A percentile compares a stretch with the other conserved stretches of the same genome.
phyloP scores from a whole-genome alignment of 2,329 filamentous ascomycete species.

The Xylariaceae sp. region DNA sequence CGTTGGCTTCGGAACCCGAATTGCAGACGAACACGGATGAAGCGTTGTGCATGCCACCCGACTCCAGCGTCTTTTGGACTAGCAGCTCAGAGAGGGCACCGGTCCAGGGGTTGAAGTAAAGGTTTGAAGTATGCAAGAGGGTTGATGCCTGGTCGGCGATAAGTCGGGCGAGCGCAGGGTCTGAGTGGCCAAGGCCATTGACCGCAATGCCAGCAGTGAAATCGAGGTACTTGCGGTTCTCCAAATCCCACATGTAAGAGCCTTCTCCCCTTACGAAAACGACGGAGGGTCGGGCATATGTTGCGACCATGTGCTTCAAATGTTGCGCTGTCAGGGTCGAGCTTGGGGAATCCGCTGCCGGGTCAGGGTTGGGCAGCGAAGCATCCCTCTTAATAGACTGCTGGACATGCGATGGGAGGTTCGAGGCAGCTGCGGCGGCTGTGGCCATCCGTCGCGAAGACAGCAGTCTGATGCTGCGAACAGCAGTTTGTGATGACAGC shows the following conservation, averaged over 20 bases:
- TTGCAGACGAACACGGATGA: slow-evolving; percentile 88
- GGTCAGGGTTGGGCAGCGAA: slow-evolving; percentile 30
- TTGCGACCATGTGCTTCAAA: slow-evolving; percentile 87
- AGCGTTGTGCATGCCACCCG: slow-evolving; percentile 76
- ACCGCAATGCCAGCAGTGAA: slow-evolving; percentile 96
- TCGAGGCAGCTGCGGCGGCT: slow-evolving; percentile 20
- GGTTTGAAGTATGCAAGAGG: slow-evolving; percentile 86
- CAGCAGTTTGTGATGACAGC: slow-evolving; percentile 21
- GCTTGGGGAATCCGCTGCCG: slow-evolving; percentile 41
- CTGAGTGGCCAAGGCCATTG: slow-evolving; percentile 85
- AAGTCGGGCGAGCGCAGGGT: slow-evolving; percentile 68
- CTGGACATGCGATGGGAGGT: slow-evolving; percentile 23
- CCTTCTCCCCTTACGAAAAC: slow-evolving; percentile 87
- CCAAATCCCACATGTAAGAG: slow-evolving; percentile 82
- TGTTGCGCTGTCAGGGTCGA: slow-evolving; percentile 68
- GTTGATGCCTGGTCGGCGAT: slow-evolving; percentile 71
- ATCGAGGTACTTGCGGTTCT: slow-evolving; percentile 85
- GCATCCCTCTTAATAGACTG: slow-evolving; percentile 27
- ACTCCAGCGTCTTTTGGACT: slow-evolving; percentile 71
- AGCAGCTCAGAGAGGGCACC: slow-evolving; percentile 81
- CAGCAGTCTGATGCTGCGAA: slow-evolving; percentile 20
- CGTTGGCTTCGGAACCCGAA: slow-evolving; percentile 94
- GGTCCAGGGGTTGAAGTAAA: slow-evolving; percentile 97
- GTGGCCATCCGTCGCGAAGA: slow-evolving; percentile 23
- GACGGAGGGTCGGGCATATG: slow-evolving; percentile 82